Conservation (phyloP, 805 yeast genomes). For the Brettanomyces nanus region DNA sequence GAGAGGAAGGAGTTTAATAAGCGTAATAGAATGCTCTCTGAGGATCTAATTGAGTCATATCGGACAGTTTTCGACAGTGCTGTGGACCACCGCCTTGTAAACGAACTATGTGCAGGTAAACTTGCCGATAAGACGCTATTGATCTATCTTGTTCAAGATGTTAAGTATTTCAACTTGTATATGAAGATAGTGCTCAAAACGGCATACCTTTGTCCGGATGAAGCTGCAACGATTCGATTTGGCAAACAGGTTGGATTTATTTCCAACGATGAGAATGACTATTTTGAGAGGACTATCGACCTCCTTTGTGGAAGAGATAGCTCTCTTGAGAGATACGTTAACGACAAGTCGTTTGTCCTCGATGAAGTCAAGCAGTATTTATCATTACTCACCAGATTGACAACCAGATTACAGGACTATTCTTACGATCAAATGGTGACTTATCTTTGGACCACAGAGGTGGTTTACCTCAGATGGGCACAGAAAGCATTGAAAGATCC, state of each 20-base stretch:
- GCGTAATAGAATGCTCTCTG: background rate
- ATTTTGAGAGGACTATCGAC: constrained; percentile 1
- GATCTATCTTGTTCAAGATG: constrained; percentile 1
- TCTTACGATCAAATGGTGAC: constrained; percentile 1
- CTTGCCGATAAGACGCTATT: background rate
- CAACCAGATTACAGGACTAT: background rate
- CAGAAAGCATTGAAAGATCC: background rate
- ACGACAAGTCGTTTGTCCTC: background rate
- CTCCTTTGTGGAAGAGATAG: background rate
- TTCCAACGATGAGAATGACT: constrained; percentile 2
- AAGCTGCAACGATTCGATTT: background rate
- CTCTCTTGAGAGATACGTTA: background rate
- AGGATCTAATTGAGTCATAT: background rate
- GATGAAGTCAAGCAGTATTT: background rate
- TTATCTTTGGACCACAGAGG: constrained; percentile 3
- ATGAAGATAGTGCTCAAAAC: constrained; percentile 2
- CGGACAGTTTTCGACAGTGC: background rate
- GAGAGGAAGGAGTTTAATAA: no score
- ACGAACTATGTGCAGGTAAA: constrained; percentile 1
- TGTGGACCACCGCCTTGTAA: background rate
- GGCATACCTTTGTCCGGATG: constrained; percentile 1
- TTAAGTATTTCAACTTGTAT: background rate
- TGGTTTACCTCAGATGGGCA: constrained; percentile 1
- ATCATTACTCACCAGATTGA: background rate
- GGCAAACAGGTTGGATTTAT: constrained; percentile 4